Percentiles rank a stretch among this genome's conserved stretches.
phyloP scores from a whole-genome alignment of 441 rosid species.

The Manihot esculenta region DNA sequence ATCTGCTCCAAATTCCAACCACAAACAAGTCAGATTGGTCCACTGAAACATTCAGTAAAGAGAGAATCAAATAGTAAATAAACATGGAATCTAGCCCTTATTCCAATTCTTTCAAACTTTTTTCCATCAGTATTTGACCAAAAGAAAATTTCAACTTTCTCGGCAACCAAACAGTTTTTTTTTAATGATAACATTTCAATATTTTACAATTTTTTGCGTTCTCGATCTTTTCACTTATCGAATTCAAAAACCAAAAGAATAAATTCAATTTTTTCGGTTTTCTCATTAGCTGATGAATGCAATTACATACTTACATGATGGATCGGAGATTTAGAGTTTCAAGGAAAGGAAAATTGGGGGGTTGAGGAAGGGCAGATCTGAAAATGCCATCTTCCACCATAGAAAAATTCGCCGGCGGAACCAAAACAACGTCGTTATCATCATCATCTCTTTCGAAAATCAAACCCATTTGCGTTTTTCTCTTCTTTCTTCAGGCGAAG shows the following conservation, averaged over 20 bases:
- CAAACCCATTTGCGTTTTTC: constrained; percentile 34
- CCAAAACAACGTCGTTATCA: constrained; percentile 26
- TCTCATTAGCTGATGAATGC: not conserved
- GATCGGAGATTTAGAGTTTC: constrained; percentile 70
- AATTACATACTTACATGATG: constrained; percentile 50
- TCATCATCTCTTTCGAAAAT: constrained; percentile 29
- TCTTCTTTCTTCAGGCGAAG: not conserved
- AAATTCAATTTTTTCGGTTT: no score
- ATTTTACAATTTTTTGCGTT: no score
- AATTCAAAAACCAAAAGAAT: no score
- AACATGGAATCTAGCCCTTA: no score
- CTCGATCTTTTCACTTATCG: no score
- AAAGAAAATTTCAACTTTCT: no score
- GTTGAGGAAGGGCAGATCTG: constrained; percentile 68
- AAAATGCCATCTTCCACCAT: constrained; percentile 79
- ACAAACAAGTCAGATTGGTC: not conserved
- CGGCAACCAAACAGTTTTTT: no score
- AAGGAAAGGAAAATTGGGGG: constrained; percentile 58
- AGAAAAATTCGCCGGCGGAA: constrained; percentile 73
- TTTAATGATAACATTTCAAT: no score
- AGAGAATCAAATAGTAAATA: no score
- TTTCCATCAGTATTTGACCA: no score
- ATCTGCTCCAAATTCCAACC: constrained; percentile 42
- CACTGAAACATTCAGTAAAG: no score
- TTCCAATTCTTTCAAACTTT: no score